Base-by-base conservation (phyloP, 805 yeast genomes). In the Nakazawaea wickerhamii region DNA sequence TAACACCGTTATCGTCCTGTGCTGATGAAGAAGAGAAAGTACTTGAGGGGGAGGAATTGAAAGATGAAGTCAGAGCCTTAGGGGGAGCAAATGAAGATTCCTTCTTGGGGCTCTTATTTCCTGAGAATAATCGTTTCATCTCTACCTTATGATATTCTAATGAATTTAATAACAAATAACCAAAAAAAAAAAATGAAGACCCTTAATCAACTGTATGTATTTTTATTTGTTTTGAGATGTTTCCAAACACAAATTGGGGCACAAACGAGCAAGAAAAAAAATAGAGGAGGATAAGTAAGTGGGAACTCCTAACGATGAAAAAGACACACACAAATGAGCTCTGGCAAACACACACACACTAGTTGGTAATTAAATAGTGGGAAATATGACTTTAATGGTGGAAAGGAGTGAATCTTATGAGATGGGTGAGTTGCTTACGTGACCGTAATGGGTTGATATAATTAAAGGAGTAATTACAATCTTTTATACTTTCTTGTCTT, bases 71-170 rank as follows among this genome's bases (percentile, higher is more conserved):
- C n/a, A 25, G 13, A 25, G 27, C 13, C 14, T 28, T 8, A 11
- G 31, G 31, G 6, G 31, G 31, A 6, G 31, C 15, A 7, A 28
- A 28, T 6, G 31, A 6, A n/a, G 11, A 13, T 13, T 28, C 31
- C 31, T 28, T 28, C n/a, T 28, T 28, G 14, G 31, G 31, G 15
- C 31, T 28, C 31, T 28, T 28, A n/a, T 28, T 15, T 7, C 31
- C 31, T n/a, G 31, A 28, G 31, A 28, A 28, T n/a, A 28, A 28
- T 7, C 31, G 31, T 15, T 28, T 28, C 31, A 28, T 28, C n/a
- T n/a, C n/a, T n/a, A n/a, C n/a, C n/a, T n/a, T n/a, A n/a, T n/a
- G n/a, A n/a, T n/a, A n/a, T n/a, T n/a, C n/a, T n/a, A n/a, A n/a
- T n/a, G n/a, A n/a, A n/a, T n/a, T n/a, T n/a, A 23, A 23, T 8